phyloP scores from a whole-genome alignment of 352 stramenopile genomes.

The Globisporangium paddicum region DNA sequence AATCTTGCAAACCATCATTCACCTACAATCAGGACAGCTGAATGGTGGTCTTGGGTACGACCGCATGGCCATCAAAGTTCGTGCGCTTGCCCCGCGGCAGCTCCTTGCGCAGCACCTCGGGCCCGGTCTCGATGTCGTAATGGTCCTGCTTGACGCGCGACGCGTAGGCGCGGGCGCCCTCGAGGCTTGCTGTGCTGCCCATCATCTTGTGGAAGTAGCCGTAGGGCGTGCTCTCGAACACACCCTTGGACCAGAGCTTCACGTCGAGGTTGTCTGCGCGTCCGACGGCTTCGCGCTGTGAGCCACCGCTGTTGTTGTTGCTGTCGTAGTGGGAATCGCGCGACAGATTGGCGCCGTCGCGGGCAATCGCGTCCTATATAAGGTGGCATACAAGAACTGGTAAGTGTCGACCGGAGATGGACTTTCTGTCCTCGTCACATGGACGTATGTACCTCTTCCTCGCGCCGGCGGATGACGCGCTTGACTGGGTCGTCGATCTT shows the following conservation, averaged over 20 bases:
- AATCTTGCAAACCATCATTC: too few species aligned
- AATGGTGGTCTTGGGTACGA: conserved; percentile 45
- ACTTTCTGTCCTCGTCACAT: neutral
- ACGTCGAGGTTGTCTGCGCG: conserved; percentile 69
- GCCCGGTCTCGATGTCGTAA: conserved; percentile 56
- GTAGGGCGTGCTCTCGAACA: conserved; percentile 76
- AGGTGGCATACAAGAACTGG: neutral
- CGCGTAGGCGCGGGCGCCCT: conserved; percentile 48
- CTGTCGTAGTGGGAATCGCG: conserved; percentile 11
- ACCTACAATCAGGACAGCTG: conserved; percentile 33
- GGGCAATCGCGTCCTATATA: conserved; percentile 41
- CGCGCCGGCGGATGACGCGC: conserved; percentile 48
- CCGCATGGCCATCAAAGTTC: conserved; percentile 38
- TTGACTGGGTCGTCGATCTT: conserved; percentile 64
- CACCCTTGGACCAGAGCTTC: conserved; percentile 68
- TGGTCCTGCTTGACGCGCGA: conserved; percentile 68
- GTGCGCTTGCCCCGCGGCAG: conserved; percentile 62
- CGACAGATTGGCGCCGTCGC: conserved; percentile 32
- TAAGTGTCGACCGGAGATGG: neutral
- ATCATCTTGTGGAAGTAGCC: conserved; percentile 87
- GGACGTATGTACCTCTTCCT: conserved; percentile 40
- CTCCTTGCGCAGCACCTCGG: conserved; percentile 39
- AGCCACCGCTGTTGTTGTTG: conserved; percentile 2
- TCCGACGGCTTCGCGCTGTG: conserved; percentile 15
- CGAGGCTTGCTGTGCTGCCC: conserved; percentile 34